Evolutionary conservation across 1,284 basidiomycete species (phyloP).

Genomic region (Takashimella tepidaria): DNA sequence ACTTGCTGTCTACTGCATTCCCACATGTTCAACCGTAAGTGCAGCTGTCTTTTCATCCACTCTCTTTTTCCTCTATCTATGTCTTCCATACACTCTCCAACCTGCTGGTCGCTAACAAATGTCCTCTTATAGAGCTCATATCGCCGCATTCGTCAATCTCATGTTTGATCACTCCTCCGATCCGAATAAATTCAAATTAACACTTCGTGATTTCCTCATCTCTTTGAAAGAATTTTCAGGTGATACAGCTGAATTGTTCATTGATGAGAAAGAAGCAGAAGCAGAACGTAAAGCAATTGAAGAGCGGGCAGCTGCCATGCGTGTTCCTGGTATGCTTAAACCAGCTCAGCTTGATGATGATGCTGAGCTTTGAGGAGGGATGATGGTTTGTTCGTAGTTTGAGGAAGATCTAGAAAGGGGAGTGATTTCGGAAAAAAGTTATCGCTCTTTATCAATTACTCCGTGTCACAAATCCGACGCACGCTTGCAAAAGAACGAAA

Average conservation of each 20-base stretch:
- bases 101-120: slow-evolving; percentile 21
- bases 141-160: slow-evolving; percentile 71
- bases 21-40: slow-evolving; percentile 78
- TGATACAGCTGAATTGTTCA: slow-evolving; percentile 77
- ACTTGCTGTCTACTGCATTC: slow-evolving; percentile 81
- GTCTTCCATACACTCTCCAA: slow-evolving; percentile 28
- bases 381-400: background rate
- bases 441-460: too few relatives aligned
- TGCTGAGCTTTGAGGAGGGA: slow-evolving; percentile 47
- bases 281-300: slow-evolving; percentile 61
- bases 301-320: slow-evolving; percentile 82
- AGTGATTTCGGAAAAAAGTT: too few relatives aligned
- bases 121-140: slow-evolving; percentile 53
- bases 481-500: background rate
- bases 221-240: slow-evolving; percentile 87
- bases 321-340: slow-evolving; percentile 98
- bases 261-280: slow-evolving; percentile 94
- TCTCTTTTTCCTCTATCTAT: background rate
- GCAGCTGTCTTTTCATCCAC: background rate
- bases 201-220: slow-evolving; percentile 73
- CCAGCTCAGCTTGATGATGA: slow-evolving; percentile 84
- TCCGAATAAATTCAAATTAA: slow-evolving; percentile 87
- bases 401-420: too few relatives aligned
- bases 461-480: background rate
- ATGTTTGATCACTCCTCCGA: slow-evolving; percentile 84